These are phyloP conservation scores for Cladosporium sp. DNA, from an alignment of 2,329 filamentous ascomycete species.

Conservation along the genomic window DNA sequence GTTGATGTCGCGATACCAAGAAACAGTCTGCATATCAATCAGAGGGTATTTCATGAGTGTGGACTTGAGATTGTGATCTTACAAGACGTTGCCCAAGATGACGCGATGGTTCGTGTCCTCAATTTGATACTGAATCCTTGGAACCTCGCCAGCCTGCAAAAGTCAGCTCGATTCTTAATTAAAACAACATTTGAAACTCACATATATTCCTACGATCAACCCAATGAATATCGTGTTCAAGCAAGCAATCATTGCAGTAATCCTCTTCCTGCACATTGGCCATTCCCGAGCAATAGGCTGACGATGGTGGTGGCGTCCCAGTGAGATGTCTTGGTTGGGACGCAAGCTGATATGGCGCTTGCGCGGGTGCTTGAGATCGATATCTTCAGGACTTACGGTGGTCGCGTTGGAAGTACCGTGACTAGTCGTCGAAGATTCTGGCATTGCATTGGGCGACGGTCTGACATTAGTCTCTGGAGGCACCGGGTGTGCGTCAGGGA, in stretches of 20 bases:
- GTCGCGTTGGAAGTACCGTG: constrained; percentile 2
- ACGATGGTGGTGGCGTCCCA: constrained; percentile 48
- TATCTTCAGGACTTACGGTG: constrained; percentile 2
- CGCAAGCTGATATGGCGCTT: constrained; percentile 32
- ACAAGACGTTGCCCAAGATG: constrained; percentile 68
- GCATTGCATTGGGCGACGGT: constrained; percentile 8
- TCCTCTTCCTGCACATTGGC: constrained; percentile 63
- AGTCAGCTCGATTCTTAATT: neutral
- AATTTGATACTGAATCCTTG: constrained; percentile 74
- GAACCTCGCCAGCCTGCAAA: constrained; percentile 62
- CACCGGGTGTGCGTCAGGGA: constrained; percentile 13
- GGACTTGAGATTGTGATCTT: constrained; percentile 17
- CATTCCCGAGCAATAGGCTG: constrained; percentile 70
- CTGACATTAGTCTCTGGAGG: constrained; percentile 1
- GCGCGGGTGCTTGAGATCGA: constrained; percentile 30
- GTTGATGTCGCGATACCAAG: constrained; percentile 66
- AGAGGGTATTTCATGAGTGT: too few species aligned
- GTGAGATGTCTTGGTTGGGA: constrained; percentile 37
- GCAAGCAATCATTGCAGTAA: constrained; percentile 66
- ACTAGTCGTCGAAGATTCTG: neutral
- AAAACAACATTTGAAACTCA: constrained; percentile 23
- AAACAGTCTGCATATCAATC: constrained; percentile 50
- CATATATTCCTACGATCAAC: constrained; percentile 68
- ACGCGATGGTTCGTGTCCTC: constrained; percentile 64
- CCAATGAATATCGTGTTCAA: constrained; percentile 69